Evolutionary conservation across 208 protist species (phyloP).

Genomic region (Porcisia hertigi): DNA sequence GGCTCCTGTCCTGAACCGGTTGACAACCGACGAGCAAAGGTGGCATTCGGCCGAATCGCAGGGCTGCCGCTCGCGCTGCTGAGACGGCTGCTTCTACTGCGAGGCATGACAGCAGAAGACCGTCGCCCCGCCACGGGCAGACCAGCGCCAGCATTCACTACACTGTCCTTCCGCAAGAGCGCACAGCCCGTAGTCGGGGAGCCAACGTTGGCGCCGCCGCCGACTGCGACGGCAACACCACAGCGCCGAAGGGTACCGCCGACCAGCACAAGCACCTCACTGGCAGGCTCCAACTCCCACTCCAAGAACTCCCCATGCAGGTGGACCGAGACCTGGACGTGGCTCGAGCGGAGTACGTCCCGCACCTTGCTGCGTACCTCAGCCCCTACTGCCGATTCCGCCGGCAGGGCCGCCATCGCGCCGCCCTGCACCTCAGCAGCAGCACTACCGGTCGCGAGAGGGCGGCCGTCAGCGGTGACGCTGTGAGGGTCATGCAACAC

Average conservation of each 20-base stretch:
- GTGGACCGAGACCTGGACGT: constrained; percentile 27
- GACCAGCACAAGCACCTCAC: constrained; percentile 67
- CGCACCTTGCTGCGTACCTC: constrained; percentile 21
- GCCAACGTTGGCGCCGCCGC: neutral
- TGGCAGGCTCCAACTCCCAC: constrained; percentile 62
- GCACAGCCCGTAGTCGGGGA: neutral
- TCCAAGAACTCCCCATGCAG: constrained; percentile 61
- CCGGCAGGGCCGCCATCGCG: neutral
- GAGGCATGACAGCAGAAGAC: neutral
- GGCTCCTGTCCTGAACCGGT: neutral
- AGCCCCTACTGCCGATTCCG: neutral
- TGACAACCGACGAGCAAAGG: neutral
- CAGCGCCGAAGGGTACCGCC: constrained; percentile 38
- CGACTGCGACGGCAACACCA: constrained; percentile 20
- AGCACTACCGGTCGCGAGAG: neutral
- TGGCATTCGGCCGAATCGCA: neutral
- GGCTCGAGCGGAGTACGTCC: constrained; percentile 2
- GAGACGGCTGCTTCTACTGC: neutral
- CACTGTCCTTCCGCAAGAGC: neutral
- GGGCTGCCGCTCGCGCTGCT: neutral
- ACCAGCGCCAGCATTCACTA: neutral
- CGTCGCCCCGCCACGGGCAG: neutral
- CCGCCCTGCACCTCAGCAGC: neutral
- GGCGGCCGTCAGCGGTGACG: neutral
- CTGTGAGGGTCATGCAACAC: constrained; percentile 19